Conservation (phyloP, 805 yeast genomes). For the Lipomyces mesembrius region DNA sequence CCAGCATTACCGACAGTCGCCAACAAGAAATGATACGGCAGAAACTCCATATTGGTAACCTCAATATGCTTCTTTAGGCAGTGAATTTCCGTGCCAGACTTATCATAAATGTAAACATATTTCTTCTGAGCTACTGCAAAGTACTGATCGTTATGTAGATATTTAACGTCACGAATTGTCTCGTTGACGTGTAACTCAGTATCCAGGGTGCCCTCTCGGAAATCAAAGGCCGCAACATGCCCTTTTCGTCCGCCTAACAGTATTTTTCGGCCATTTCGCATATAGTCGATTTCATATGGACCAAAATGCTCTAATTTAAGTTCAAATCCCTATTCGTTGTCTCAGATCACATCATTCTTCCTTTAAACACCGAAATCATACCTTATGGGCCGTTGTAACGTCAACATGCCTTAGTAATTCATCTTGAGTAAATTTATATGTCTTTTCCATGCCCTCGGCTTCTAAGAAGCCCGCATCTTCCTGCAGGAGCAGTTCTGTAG, state of each 20-base stretch:
- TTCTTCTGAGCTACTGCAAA: conserved; percentile 98
- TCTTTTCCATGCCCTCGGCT: conserved; percentile 94
- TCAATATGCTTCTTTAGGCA: conserved; percentile 89
- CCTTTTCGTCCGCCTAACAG: conserved; percentile 90
- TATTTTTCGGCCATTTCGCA: conserved; percentile 84
- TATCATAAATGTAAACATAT: conserved; percentile 89
- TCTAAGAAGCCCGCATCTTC: conserved; percentile 88
- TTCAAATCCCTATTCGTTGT: conserved; percentile 53
- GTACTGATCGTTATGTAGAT: conserved; percentile 87
- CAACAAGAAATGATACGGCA: conserved; percentile 89
- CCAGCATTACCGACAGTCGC: conserved; percentile 91
- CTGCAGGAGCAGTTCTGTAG: conserved; percentile 80
- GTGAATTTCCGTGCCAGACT: conserved; percentile 89
- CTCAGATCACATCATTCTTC: neutral
- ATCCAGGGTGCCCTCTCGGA: conserved; percentile 83
- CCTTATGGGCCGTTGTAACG: conserved; percentile 69
- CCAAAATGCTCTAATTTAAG: conserved; percentile 78
- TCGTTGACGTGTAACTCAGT: conserved; percentile 86
- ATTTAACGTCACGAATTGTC: conserved; percentile 87
- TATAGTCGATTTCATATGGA: conserved; percentile 80
- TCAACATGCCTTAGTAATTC: conserved; percentile 82
- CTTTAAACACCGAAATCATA: conserved; percentile 40
- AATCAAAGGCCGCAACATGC: conserved; percentile 93
- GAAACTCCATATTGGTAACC: conserved; percentile 76
- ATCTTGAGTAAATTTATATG: conserved; percentile 79